Evolutionary conservation across 768 basidiomycete genomes (phyloP).

Genomic region (Tricholoma matsutake): DNA sequence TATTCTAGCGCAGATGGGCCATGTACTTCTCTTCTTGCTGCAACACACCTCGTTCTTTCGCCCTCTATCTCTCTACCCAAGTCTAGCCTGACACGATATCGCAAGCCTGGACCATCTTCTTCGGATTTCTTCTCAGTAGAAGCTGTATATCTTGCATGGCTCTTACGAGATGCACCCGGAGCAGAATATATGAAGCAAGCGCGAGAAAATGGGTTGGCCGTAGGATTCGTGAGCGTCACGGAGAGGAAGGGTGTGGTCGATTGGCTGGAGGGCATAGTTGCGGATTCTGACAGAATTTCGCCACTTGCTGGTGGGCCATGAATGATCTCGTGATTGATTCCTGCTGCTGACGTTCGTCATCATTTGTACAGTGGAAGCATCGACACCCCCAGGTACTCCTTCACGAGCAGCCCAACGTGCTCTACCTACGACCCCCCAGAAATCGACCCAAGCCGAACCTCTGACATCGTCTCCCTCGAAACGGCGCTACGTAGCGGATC

Average conservation of each 20-base stretch:
- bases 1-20: conserved; percentile 44
- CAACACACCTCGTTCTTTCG: conserved; percentile 63
- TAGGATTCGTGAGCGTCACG: conserved; percentile 80
- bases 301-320: conserved; percentile 39
- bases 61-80: conserved; percentile 59
- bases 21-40: conserved; percentile 46
- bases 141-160: conserved; percentile 84
- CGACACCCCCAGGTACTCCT: conserved; percentile 46
- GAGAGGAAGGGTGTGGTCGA: conserved; percentile 86
- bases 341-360: conserved; percentile 5
- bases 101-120: conserved; percentile 52
- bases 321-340: not conserved
- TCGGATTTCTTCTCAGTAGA: conserved; percentile 78
- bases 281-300: conserved; percentile 49
- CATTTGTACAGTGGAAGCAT: conserved; percentile 39
- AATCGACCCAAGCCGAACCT: conserved; percentile 26
- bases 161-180: conserved; percentile 64
- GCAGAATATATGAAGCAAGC: conserved; percentile 90
- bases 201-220: conserved; percentile 66
- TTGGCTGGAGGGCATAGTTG: conserved; percentile 67
- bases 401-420: conserved; percentile 27
- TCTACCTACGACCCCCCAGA: conserved; percentile 24
- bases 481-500: conserved; percentile 75
- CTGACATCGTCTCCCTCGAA: conserved; percentile 54
- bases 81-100: conserved; percentile 72